phyloP scores from a whole-genome alignment of 1,284 basidiomycete genomes.

The Fomitiporia mediterranea region DNA sequence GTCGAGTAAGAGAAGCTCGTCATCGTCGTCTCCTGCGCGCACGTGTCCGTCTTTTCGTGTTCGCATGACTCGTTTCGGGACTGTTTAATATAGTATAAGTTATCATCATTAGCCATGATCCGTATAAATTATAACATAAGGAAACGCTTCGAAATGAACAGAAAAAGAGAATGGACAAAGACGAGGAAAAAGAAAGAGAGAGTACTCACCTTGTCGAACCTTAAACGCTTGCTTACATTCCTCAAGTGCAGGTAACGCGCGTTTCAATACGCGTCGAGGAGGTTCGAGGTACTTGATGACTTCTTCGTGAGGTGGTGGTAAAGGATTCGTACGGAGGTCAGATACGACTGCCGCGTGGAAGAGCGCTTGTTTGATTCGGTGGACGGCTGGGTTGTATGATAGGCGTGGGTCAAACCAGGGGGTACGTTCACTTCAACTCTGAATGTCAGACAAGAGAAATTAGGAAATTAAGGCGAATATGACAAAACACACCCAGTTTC shows the following conservation, averaged over 20 bases:
- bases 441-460: constrained; percentile 45
- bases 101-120: too few relatives aligned
- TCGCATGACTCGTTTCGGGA: constrained; percentile 50
- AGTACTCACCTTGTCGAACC: constrained; percentile 63
- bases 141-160: neutral
- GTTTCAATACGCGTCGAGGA: constrained; percentile 63
- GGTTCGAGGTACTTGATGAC: constrained; percentile 80
- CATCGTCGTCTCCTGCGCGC: constrained; percentile 59
- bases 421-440: constrained; percentile 30
- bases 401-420: constrained; percentile 77
- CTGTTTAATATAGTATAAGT: too few relatives aligned
- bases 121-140: neutral
- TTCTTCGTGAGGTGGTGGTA: constrained; percentile 83
- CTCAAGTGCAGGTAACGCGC: constrained; percentile 50
- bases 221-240: constrained; percentile 64
- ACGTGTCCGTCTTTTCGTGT: constrained; percentile 54
- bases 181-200: too few relatives aligned
- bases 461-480: neutral
- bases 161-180: neutral
- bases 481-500: constrained; percentile 71
- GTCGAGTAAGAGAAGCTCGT: constrained; percentile 60
- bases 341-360: constrained; percentile 79
- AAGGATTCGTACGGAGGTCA: constrained; percentile 67
- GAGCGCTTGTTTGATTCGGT: constrained; percentile 89
- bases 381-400: constrained; percentile 87